Evolutionary conservation across 176 grass and related monocot species (phyloP).

Genomic region (Metroxylon sagu): DNA sequence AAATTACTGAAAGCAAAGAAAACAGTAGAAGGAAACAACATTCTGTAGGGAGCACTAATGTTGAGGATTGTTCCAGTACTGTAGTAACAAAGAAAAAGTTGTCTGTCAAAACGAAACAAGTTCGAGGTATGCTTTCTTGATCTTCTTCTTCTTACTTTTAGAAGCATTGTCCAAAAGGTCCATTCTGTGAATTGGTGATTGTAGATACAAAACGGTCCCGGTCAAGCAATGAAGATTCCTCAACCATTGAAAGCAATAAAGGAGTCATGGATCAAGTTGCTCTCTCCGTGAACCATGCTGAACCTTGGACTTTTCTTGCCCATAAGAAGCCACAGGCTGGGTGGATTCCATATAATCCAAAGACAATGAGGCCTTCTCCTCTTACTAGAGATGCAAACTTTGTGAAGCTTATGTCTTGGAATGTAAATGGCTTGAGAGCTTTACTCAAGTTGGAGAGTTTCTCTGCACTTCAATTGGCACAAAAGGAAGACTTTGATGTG

Average conservation of each 20-base stretch:
- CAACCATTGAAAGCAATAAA: constrained; percentile 15
- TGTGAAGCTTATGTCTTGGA: constrained; percentile 85
- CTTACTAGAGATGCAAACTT: constrained; percentile 49
- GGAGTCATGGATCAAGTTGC: constrained; percentile 10
- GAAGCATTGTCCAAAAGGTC: too few species aligned
- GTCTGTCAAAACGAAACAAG: constrained; percentile 29
- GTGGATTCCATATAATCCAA: constrained; percentile 90
- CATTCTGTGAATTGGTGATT: too few species aligned
- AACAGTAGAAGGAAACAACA: constrained; percentile 56
- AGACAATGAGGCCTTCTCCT: constrained; percentile 63
- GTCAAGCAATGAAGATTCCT: background rate
- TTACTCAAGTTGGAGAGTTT: constrained; percentile 66
- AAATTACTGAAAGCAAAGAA: constrained; percentile 36
- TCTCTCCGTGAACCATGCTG: constrained; percentile 27
- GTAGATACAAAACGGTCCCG: too few species aligned
- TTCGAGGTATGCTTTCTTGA: constrained; percentile 30
- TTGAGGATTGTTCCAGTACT: constrained; percentile 24
- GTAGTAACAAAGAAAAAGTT: constrained; percentile 34
- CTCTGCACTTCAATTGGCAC: constrained; percentile 58
- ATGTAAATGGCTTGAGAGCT: constrained; percentile 90
- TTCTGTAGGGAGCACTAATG: constrained; percentile 21
- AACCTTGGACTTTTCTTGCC: constrained; percentile 79
- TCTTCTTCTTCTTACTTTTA: too few species aligned
- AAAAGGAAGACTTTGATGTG: constrained; percentile 94
- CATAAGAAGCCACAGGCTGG: constrained; percentile 73